Conservation (phyloP, 73 alveolate genomes). For the Halteria grandinella region DNA sequence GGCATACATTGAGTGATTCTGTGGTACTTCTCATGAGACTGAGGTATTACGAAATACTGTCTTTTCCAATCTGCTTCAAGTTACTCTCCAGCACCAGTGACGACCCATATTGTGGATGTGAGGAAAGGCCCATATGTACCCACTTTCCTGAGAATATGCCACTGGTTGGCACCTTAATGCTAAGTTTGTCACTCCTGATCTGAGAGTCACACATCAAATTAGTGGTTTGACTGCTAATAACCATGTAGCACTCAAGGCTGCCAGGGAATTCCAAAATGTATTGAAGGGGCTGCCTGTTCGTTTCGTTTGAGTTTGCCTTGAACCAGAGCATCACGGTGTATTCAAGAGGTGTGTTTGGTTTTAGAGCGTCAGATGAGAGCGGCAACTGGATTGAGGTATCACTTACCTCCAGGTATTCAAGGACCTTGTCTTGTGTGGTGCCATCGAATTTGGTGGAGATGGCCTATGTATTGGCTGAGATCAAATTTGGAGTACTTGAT, state of each 20-base stretch:
- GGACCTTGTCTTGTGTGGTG: no score
- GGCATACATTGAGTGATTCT: not conserved
- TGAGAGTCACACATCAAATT: conserved; percentile 11
- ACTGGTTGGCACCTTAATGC: not conserved
- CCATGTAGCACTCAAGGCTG: conserved; percentile 25
- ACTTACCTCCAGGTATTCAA: no score
- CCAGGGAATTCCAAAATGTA: conserved; percentile 7
- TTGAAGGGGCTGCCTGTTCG: not conserved
- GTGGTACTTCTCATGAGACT: not conserved
- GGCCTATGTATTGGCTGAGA: no score
- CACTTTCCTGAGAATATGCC: conserved; percentile 5
- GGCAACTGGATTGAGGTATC: no score
- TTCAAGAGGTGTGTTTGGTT: not conserved
- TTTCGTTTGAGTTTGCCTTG: not conserved
- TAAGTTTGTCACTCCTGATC: not conserved
- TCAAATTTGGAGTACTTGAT: no score
- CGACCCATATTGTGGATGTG: not conserved
- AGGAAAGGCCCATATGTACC: conserved; percentile 18
- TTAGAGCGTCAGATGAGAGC: not conserved
- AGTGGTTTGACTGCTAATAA: not conserved
- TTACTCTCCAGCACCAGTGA: not conserved
- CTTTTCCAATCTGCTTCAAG: not conserved
- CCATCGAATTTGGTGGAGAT: no score
- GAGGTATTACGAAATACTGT: not conserved
- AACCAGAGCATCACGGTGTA: conserved; percentile 37